Conservation (phyloP, 2,329 filamentous ascomycete genomes). For the Arthroderma sp. region DNA sequence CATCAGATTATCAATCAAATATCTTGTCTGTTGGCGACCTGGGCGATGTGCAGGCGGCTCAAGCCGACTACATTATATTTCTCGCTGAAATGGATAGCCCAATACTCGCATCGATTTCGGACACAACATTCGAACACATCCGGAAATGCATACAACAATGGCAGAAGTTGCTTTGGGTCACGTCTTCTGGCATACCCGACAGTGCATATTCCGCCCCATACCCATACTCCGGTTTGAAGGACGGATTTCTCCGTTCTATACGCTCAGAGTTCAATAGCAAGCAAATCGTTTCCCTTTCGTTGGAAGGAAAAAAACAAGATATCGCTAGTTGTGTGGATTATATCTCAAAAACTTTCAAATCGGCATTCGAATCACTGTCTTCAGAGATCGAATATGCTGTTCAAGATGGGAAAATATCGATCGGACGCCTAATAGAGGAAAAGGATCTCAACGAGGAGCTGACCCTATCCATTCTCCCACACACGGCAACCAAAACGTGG, state of each 20-base stretch:
- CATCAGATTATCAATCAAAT: neutral
- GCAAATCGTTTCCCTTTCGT: conserved; percentile 1
- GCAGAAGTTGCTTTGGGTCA: conserved; percentile 22
- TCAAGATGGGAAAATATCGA: neutral
- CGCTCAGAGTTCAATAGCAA: conserved; percentile 6
- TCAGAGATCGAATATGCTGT: neutral
- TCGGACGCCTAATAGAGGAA: neutral
- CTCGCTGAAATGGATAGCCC: conserved; percentile 11
- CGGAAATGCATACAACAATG: conserved; percentile 14
- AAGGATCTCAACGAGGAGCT: neutral
- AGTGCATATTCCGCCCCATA: neutral
- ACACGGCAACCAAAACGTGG: too few species aligned
- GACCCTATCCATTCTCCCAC: too few species aligned
- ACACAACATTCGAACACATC: conserved; percentile 14
- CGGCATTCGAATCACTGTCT: conserved; percentile 4
- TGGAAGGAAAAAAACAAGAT: neutral
- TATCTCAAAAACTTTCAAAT: neutral
- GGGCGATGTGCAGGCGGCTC: neutral
- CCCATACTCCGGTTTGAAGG: conserved; percentile 3
- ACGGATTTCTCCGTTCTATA: conserved; percentile 9
- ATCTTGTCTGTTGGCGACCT: neutral
- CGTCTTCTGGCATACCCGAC: conserved; percentile 5
- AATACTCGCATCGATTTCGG: conserved; percentile 10
- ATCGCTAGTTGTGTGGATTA: neutral
- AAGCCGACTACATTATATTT: conserved; percentile 5